These are phyloP conservation scores for Niebla homalea DNA, from an alignment of 495 filamentous ascomycete genomes.

Conservation along the genomic window DNA sequence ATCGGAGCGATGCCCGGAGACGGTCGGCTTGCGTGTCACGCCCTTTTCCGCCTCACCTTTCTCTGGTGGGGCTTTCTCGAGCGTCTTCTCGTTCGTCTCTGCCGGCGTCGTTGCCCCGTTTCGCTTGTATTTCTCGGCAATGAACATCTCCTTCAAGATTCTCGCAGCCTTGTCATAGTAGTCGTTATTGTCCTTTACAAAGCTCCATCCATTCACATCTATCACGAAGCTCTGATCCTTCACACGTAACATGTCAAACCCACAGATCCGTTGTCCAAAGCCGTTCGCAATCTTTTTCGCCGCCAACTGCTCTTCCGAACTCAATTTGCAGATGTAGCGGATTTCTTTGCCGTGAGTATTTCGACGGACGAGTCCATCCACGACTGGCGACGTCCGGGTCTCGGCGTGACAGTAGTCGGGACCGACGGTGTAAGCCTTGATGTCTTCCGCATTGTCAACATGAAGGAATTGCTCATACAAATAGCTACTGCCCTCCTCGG, in stretches of 20 bases:
- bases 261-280: constrained; percentile 91
- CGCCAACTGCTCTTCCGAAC: constrained; percentile 67
- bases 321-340: constrained; percentile 79
- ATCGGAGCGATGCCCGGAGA: constrained; percentile 23
- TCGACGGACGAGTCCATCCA: constrained; percentile 86
- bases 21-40: constrained; percentile 26
- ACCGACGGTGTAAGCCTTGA: constrained; percentile 97
- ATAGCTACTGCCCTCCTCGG: constrained; percentile 66
- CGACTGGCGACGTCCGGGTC: constrained; percentile 90
- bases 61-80: constrained; percentile 3
- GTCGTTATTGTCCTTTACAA: constrained; percentile 98
- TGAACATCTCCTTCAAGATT: constrained; percentile 77
- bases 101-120: constrained; percentile 23
- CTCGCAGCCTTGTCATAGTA: constrained; percentile 87
- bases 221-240: constrained; percentile 90
- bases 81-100: constrained; percentile 7
- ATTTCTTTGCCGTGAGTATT: constrained; percentile 97
- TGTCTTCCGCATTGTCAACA: constrained; percentile 91
- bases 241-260: constrained; percentile 86
- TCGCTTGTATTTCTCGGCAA: constrained; percentile 52
- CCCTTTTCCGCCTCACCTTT: constrained; percentile 23
- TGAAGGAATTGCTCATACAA: constrained; percentile 95
- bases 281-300: constrained; percentile 79
- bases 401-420: constrained; percentile 91
- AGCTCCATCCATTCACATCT: constrained; percentile 99